Evolutionary conservation across 306 rosid genomes (phyloP).

Genomic region (Medicago arabica): DNA sequence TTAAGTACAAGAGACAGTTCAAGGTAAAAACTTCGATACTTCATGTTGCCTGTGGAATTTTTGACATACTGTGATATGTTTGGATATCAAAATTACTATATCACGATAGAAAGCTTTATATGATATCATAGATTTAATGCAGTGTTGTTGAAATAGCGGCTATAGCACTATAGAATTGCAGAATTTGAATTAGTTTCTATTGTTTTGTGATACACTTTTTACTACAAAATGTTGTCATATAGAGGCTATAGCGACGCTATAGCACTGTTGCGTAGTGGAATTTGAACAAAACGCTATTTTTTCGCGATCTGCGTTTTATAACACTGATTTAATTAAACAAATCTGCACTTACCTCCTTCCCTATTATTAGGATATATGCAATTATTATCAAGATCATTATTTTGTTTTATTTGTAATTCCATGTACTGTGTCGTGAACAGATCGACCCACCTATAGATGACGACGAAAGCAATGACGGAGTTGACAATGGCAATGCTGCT

Average conservation of each 20-base stretch:
- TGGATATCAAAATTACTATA: background rate
- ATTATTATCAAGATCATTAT: too few species aligned
- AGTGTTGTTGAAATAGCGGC: background rate
- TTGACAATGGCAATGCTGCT: constrained; percentile 37
- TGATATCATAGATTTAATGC: background rate
- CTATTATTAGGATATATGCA: too few species aligned
- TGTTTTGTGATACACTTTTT: background rate
- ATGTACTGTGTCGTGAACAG: constrained; percentile 21
- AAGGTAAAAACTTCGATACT: constrained; percentile 49
- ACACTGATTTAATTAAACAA: background rate
- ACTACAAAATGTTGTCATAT: background rate
- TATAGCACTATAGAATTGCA: background rate
- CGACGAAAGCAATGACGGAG: constrained; percentile 30
- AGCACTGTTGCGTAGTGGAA: background rate
- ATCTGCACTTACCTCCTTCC: too few species aligned
- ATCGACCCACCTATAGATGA: constrained; percentile 38
- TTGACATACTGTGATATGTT: background rate
- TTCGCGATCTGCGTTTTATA: background rate
- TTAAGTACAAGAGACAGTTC: constrained; percentile 43
- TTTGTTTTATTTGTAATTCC: too few species aligned
- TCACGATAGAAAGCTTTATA: background rate
- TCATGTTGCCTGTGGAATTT: background rate
- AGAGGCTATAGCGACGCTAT: background rate
- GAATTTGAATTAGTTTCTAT: background rate
- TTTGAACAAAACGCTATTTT: background rate